Evolutionary conservation across 2,329 filamentous ascomycete species (phyloP).

Genomic region (Pseudogymnoascus sp.): DNA sequence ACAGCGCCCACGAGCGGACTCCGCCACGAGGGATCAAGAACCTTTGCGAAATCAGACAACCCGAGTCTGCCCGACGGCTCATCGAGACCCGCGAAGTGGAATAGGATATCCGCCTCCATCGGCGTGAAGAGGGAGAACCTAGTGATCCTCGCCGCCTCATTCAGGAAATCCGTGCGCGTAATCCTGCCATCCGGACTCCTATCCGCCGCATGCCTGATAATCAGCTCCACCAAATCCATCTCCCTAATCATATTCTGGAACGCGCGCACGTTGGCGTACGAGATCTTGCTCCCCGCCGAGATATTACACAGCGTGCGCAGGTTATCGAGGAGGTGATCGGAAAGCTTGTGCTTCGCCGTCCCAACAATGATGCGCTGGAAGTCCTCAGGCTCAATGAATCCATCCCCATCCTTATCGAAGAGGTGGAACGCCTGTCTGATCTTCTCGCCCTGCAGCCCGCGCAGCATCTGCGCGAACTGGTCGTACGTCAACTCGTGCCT

Average conservation of each 20-base stretch:
- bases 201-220: slow-evolving; percentile 75
- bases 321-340: slow-evolving; percentile 87
- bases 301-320: slow-evolving; percentile 93
- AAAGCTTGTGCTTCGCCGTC: slow-evolving; percentile 91
- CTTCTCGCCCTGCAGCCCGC: slow-evolving; percentile 89
- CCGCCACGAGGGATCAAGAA: slow-evolving; percentile 88
- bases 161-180: slow-evolving; percentile 85
- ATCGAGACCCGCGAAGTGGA: slow-evolving; percentile 93
- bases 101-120: slow-evolving; percentile 97
- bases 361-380: slow-evolving; percentile 95
- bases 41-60: slow-evolving; percentile 81
- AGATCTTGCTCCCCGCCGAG: slow-evolving; percentile 82
- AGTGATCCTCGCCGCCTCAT: slow-evolving; percentile 83
- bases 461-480: slow-evolving; percentile 96
- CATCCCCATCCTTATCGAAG: slow-evolving; percentile 85
- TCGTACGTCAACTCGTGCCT: slow-evolving; percentile 88
- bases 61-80: slow-evolving; percentile 78
- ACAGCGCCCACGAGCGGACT: slow-evolving; percentile 35
- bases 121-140: slow-evolving; percentile 95
- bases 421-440: slow-evolving; percentile 90
- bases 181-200: slow-evolving; percentile 88
- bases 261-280: slow-evolving; percentile 91
- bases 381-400: slow-evolving; percentile 89
- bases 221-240: slow-evolving; percentile 94
- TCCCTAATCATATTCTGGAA: slow-evolving; percentile 98